Evolutionary conservation across 805 yeast genomes (phyloP).

Genomic region (Lachancea nothofagi): DNA sequence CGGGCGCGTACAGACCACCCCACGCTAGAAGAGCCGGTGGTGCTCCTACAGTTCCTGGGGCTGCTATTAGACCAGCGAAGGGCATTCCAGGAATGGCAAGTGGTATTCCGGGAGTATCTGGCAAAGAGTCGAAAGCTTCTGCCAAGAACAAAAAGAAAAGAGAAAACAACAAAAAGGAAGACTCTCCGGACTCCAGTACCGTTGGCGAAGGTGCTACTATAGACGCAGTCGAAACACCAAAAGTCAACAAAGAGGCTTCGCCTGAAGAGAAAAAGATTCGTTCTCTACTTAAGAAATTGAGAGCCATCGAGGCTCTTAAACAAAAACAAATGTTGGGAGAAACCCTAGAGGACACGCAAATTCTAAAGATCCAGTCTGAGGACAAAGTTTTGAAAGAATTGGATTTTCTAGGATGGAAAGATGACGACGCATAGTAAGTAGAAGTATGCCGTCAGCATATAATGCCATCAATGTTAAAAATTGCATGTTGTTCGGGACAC

Average conservation of each 20-base stretch:
- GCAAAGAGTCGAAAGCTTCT: constrained; percentile 55
- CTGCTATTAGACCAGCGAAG: constrained; percentile 33
- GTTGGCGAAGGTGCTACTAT: constrained; percentile 14
- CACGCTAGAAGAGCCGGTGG: constrained; percentile 62
- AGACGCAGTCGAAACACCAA: constrained; percentile 7
- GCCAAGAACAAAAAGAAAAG: constrained; percentile 73
- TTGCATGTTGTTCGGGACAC: too few species aligned
- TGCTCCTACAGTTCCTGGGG: constrained; percentile 29
- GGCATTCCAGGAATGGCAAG: constrained; percentile 20
- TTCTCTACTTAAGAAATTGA: constrained; percentile 80
- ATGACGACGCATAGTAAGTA: constrained; percentile 16
- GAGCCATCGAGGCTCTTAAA: constrained; percentile 92
- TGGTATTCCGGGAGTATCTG: constrained; percentile 46
- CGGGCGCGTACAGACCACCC: constrained; percentile 96
- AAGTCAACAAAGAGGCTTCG: constrained; percentile 34
- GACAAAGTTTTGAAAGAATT: constrained; percentile 72
- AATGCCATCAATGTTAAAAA: too few species aligned
- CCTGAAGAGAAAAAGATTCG: constrained; percentile 91
- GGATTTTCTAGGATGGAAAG: constrained; percentile 67
- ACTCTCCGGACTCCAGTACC: constrained; percentile 16
- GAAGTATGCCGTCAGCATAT: not conserved
- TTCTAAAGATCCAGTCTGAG: constrained; percentile 84
- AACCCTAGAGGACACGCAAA: constrained; percentile 85
- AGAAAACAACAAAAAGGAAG: constrained; percentile 43
- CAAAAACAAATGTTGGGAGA: constrained; percentile 80